Percentiles rank a stretch among this genome's conserved stretches.
phyloP scores from a whole-genome alignment of 2,329 filamentous ascomycete genomes.

The Ophiostoma sp. region DNA sequence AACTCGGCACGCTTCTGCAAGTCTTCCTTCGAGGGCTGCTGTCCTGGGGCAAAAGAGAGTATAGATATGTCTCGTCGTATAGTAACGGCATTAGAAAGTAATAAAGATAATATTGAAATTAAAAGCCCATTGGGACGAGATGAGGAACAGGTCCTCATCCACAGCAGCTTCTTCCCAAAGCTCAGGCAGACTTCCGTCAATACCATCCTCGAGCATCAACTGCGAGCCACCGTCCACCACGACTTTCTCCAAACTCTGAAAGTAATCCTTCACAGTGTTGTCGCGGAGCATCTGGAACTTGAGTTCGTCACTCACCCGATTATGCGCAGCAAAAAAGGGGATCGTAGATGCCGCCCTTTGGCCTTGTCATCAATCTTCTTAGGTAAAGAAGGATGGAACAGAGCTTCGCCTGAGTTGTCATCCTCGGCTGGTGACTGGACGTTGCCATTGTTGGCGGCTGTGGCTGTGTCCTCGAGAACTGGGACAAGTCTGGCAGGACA shows the following conservation, averaged over 20 bases:
- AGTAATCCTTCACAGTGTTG: neutral
- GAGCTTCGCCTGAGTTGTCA: neutral
- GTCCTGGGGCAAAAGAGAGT: neutral
- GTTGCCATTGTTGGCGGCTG: neutral
- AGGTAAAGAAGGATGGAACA: neutral
- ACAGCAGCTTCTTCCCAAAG: neutral
- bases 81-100: too few species aligned
- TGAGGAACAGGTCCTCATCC: neutral
- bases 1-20: neutral
- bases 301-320: neutral
- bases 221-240: neutral
- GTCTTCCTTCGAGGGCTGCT: neutral
- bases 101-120: too few species aligned
- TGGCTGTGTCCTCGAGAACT: neutral
- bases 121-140: neutral
- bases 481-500: neutral
- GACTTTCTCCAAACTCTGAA: neutral
- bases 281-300: neutral
- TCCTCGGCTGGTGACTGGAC: neutral
- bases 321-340: neutral
- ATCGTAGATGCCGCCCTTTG: neutral
- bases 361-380: neutral
- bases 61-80: too few species aligned
- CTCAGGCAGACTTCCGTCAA: neutral
- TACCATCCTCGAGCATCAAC: neutral